A percentile compares a stretch with the other conserved stretches of the same genome.
Conservation (phyloP, 352 stramenopile species). For the Globisporangium megalacanthum region DNA sequence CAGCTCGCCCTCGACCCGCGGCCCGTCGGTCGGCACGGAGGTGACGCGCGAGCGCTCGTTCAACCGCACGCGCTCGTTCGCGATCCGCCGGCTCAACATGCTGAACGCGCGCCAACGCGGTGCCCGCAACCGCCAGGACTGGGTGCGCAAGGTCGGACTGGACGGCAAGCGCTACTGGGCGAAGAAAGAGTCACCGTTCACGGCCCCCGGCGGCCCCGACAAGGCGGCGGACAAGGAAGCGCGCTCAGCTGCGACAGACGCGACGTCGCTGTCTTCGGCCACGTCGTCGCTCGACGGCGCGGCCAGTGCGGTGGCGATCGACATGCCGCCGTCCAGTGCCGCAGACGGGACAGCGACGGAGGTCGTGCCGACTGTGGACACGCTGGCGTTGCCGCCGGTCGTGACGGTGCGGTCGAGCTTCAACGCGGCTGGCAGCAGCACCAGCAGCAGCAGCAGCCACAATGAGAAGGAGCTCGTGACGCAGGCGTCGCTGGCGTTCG, state of each 20-base stretch:
- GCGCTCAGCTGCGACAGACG: slow-evolving; percentile 9
- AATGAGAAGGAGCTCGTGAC: slow-evolving; percentile 65
- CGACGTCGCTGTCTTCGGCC: slow-evolving; percentile 13
- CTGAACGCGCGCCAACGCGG: slow-evolving; percentile 77
- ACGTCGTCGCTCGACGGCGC: slow-evolving; percentile 5
- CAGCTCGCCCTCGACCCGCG: slow-evolving; percentile 30
- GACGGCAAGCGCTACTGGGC: slow-evolving; percentile 85
- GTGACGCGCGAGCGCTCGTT: slow-evolving; percentile 55
- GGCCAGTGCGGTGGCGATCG: slow-evolving; percentile 22
- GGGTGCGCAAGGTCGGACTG: slow-evolving; percentile 74
- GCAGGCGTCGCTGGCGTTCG: slow-evolving; percentile 80
- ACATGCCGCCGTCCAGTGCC: slow-evolving; percentile 21
- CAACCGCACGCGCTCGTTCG: slow-evolving; percentile 83
- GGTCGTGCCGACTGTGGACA: slow-evolving; percentile 23
- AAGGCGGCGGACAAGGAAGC: slow-evolving; percentile 12
- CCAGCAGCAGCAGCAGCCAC: background rate
- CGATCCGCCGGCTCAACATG: slow-evolving; percentile 85
- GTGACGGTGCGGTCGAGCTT: slow-evolving; percentile 5
- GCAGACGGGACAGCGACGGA: background rate
- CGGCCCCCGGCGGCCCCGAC: no score
- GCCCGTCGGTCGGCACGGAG: slow-evolving; percentile 36
- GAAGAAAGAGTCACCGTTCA: slow-evolving; percentile 57
- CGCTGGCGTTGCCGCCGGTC: slow-evolving; percentile 28
- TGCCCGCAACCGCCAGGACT: slow-evolving; percentile 76
- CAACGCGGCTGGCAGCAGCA: background rate